Evolutionary conservation across 768 basidiomycete species (phyloP), one percentile per base, ranked within the genome.

Genomic region (Heimioporus sp.): DNA sequence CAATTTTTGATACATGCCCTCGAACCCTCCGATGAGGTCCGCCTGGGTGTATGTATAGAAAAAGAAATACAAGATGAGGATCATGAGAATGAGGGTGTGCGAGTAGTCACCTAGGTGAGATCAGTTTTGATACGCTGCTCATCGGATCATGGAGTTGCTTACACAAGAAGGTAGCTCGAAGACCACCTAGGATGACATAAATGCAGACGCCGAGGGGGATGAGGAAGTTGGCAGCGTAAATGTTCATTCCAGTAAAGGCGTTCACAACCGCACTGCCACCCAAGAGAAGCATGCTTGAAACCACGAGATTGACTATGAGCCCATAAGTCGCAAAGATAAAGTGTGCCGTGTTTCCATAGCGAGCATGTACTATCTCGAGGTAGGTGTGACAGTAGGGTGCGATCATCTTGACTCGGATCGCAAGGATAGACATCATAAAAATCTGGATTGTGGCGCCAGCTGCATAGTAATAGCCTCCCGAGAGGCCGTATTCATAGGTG

Each of bases 201-300:
- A 71, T 61, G 20, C 66, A 66, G 20, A 76, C 73, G 10, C 70
- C 72, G 8, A 75, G 53, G 1, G 75, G 75, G n/a, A 76, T 67
- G 12, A 77, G 63, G 61, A 73, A 71, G 35, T 66, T 63, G 11
- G 73, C 70, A 1, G 74, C 74, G 50, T 69, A 68, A 21, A 68
- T 61, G 46, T 70, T 71, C 64, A 73, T 74, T 9, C 73, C 73
- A 17, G 74, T 74, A 35, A 76, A 58, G 2, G 71, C 65, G 49
- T 67, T 69, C 28, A 76, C 70, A 10, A 71, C 70, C 10, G 71
- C 65, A 12, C 69, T 68, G 9, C 70, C 74, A 7, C 75, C 74
- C 7, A 77, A 61, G 5, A 76, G 60, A 15, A 75, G 56, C 46
- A 62, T 65, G 17, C 71, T 59, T 8, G 67, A 64, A 32, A 75